These are phyloP conservation scores for Erodium trifolium DNA, from an alignment of 441 rosid genomes.

Conservation along the genomic window DNA sequence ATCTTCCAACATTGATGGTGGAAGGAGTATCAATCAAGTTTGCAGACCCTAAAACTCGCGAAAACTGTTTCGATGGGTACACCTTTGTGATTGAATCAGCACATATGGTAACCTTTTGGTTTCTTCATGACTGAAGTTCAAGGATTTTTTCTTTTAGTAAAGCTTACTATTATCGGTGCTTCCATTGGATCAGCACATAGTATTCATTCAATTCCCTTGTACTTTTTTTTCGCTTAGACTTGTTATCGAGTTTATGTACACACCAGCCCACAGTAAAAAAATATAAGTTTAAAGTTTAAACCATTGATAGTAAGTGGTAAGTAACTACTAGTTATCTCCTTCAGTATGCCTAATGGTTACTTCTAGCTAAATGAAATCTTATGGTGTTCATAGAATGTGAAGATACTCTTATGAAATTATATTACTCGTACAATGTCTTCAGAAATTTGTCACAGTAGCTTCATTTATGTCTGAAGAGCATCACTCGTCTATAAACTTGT, in stretches of 20 bases:
- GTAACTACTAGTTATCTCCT: background rate
- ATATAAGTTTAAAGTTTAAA: background rate
- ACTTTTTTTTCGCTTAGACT: background rate
- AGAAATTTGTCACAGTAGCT: background rate
- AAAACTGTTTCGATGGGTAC: constrained; percentile 59
- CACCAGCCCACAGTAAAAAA: background rate
- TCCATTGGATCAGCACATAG: background rate
- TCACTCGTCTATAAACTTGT: background rate
- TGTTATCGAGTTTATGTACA: background rate
- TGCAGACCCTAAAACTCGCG: constrained; percentile 47
- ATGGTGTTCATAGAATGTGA: background rate
- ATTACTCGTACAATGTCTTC: background rate
- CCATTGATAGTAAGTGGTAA: background rate
- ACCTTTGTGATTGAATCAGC: constrained; percentile 32
- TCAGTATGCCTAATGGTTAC: background rate
- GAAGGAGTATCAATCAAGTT: constrained; percentile 60
- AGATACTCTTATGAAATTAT: background rate
- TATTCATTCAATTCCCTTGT: background rate
- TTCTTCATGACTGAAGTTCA: background rate
- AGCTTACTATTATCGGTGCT: background rate
- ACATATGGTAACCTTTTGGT: constrained; percentile 35
- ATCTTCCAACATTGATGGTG: constrained; percentile 44
- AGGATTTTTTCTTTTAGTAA: background rate
- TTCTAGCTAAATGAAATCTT: background rate
- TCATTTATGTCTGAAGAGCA: background rate